Base-by-base conservation (phyloP, 2,329 filamentous ascomycete genomes). In the Cladosporium sp. region DNA sequence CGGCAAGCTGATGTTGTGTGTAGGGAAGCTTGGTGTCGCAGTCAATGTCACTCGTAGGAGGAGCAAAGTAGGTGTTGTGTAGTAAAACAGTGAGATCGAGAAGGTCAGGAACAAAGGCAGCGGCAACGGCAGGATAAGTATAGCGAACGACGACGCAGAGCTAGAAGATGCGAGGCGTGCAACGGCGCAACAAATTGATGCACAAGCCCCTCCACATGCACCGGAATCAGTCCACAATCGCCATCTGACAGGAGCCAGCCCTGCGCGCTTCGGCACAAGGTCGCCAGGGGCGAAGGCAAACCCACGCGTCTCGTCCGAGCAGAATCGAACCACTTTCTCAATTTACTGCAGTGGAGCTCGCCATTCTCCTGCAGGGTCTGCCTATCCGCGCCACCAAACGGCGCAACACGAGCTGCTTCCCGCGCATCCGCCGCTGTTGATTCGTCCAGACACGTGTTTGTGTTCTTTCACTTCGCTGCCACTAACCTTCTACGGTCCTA, bases 311-410 rank as follows among this genome's bases (percentile, higher is more conserved):
- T 17, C 43, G 30, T 17, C 8, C 22, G 17, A 47, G 30, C 19
- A 50, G 34, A 30, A 37, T 50, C 47, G 47, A 50, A 50, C 47
- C 47, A 50, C 47, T 50, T 50, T 50, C 47, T 15, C 42, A 50
- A 37, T 50, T 9, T 22, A 34, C 38, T 6, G 17, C 38, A 14
- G 38, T 40, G 38, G 38, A 40, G 38, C 38, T 40, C 38, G 17
- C 38, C 38, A 8, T 40, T 15, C 11, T 15, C 28, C 30, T 50
- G 47, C 47, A 50, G 47, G 47, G 30, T 34, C 30, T 34, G 8
- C 30, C 30, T 9, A 34, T 12, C 30, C 8, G 8, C 30, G 30
- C 30, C 30, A 34, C 25, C 28, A 50, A 36, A n/a, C 47, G 30
- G 47, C 47, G 17, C 28, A 14, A 22, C 2, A 20, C 28, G 25